phyloP scores from a whole-genome alignment of 345 rosid species.

The Populus deltoides region DNA sequence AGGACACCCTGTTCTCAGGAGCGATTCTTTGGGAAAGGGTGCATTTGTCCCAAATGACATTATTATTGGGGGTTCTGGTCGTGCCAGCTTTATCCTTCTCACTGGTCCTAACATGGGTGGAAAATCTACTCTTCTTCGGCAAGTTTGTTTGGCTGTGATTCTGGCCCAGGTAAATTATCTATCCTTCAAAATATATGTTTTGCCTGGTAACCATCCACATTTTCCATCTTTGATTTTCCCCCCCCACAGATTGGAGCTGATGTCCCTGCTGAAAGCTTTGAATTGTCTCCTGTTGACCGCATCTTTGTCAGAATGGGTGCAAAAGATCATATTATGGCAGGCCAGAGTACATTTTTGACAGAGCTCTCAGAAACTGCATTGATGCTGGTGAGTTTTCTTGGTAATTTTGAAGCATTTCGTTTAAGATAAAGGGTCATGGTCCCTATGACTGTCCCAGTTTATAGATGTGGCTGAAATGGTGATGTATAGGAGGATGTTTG shows the following conservation, averaged over 20 bases:
- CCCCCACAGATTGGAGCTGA: slow-evolving; percentile 79
- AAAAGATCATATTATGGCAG: slow-evolving; percentile 90
- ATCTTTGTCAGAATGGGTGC: slow-evolving; percentile 98
- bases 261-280: slow-evolving; percentile 88
- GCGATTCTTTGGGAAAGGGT: slow-evolving; percentile 85
- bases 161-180: slow-evolving; percentile 70
- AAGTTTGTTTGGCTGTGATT: slow-evolving; percentile 88
- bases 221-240: slow-evolving; percentile 13
- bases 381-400: slow-evolving; percentile 64
- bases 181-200: slow-evolving; percentile 6
- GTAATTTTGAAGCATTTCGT: neutral
- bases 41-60: slow-evolving; percentile 87
- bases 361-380: slow-evolving; percentile 96
- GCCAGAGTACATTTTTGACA: slow-evolving; percentile 91
- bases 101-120: slow-evolving; percentile 99
- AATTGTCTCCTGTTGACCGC: slow-evolving; percentile 76
- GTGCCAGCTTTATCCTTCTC: slow-evolving; percentile 84
- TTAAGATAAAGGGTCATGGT: neutral
- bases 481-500: neutral
- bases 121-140: slow-evolving; percentile 97
- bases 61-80: slow-evolving; percentile 56
- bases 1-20: slow-evolving; percentile 88
- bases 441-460: neutral
- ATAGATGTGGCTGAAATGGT: neutral
- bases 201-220: neutral